These are phyloP conservation scores for Thozetella sp. DNA, from an alignment of 495 filamentous ascomycete species.

Conservation along the genomic window DNA sequence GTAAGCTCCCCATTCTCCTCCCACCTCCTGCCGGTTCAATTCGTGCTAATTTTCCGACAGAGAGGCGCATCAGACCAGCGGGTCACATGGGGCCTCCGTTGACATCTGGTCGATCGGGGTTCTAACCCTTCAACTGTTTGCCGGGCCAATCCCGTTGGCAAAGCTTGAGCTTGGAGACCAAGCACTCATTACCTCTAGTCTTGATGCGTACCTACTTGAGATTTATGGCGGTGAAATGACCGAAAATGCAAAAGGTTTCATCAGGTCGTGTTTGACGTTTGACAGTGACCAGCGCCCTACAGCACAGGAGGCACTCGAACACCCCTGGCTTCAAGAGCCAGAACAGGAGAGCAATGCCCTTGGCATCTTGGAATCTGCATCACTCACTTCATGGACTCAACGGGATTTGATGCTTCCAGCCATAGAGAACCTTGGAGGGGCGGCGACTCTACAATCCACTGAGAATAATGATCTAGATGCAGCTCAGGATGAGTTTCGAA, in stretches of 20 bases:
- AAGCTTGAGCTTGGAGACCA: conserved; percentile 13
- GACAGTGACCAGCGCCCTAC: conserved; percentile 73
- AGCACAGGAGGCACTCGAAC: conserved; percentile 72
- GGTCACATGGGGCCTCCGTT: conserved; percentile 21
- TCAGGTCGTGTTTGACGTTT: conserved; percentile 72
- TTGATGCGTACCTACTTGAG: conserved; percentile 53
- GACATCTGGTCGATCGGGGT: conserved; percentile 55
- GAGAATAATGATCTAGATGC: not conserved
- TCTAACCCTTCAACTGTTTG: conserved; percentile 21
- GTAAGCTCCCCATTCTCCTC: conserved; percentile 45
- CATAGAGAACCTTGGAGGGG: not conserved
- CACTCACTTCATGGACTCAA: conserved; percentile 12
- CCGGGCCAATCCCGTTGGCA: conserved; percentile 14
- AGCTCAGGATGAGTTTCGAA: too few relatives aligned
- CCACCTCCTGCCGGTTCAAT: not conserved
- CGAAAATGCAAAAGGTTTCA: conserved; percentile 70
- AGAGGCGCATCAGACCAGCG: conserved; percentile 15
- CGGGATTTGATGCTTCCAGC: conserved; percentile 11
- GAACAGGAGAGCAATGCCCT: conserved; percentile 59
- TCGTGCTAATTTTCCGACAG: conserved; percentile 18
- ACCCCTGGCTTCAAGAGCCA: conserved; percentile 51
- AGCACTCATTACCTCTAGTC: conserved; percentile 9
- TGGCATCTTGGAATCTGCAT: conserved; percentile 12
- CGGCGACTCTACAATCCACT: not conserved
- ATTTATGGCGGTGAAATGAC: conserved; percentile 68